Conservation (phyloP, 2,329 filamentous ascomycete species). For the Trichoderma gracile region DNA sequence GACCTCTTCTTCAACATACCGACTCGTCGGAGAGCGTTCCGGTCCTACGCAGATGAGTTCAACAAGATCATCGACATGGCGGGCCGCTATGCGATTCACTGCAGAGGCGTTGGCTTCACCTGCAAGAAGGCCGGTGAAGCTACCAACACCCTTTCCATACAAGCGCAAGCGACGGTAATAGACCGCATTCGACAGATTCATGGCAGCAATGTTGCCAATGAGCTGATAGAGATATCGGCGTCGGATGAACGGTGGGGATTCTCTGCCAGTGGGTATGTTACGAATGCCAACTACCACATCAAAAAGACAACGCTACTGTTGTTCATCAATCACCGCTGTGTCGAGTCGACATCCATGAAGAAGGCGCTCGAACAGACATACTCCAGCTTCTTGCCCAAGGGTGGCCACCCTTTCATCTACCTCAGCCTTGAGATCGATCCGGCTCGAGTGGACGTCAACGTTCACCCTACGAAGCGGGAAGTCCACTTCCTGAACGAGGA, state of each 20-base stretch:
- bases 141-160: conserved; percentile 77
- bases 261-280: conserved; percentile 75
- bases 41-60: conserved; percentile 91
- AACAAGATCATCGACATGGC: conserved; percentile 97
- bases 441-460: conserved; percentile 89
- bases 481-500: conserved; percentile 98
- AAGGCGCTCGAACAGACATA: conserved; percentile 92
- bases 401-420: conserved; percentile 91
- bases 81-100: conserved; percentile 90
- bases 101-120: conserved; percentile 85
- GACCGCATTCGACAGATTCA: conserved; percentile 92
- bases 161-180: conserved; percentile 67
- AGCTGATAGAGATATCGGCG: conserved; percentile 74
- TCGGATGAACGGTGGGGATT: conserved; percentile 81
- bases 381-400: conserved; percentile 83
- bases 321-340: conserved; percentile 95
- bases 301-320: conserved; percentile 86
- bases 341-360: conserved; percentile 85
- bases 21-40: conserved; percentile 82
- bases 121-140: conserved; percentile 96
- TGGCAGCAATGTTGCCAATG: conserved; percentile 79
- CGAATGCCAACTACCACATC: conserved; percentile 91
- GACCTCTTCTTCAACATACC: conserved; percentile 97
- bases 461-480: conserved; percentile 94
- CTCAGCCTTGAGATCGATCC: conserved; percentile 91